Evolutionary conservation across 116 monocot species (phyloP).

Genomic region (Zostera marina): DNA sequence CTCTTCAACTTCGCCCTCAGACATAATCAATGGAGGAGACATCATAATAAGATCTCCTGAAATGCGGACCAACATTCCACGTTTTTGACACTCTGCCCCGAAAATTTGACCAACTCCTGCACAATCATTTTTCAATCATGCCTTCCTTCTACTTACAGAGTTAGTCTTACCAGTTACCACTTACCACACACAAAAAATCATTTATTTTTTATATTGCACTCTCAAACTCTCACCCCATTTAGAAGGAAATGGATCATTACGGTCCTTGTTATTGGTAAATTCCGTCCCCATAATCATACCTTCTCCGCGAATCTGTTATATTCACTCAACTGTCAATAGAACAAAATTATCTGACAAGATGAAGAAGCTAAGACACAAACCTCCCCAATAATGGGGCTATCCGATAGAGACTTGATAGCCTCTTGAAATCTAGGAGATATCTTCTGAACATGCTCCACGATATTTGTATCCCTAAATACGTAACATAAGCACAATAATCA

Average conservation of each 20-base stretch:
- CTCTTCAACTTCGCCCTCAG: constrained; percentile 60
- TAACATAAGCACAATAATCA: not conserved
- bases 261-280: constrained; percentile 83
- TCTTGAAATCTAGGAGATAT: constrained; percentile 77
- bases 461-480: constrained; percentile 60
- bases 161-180: too few species aligned
- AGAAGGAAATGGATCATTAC: constrained; percentile 63
- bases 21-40: constrained; percentile 73
- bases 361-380: constrained; percentile 22
- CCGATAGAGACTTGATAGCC: constrained; percentile 69
- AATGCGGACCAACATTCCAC: constrained; percentile 73
- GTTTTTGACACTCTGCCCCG: constrained; percentile 79
- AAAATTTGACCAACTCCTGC: constrained; percentile 79
- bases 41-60: constrained; percentile 87
- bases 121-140: not conserved
- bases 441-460: constrained; percentile 38
- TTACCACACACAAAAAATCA: too few species aligned
- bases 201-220: too few species aligned
- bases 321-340: too few species aligned
- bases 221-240: constrained; percentile 64
- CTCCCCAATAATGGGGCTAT: constrained; percentile 95
- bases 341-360: not conserved
- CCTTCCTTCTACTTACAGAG: too few species aligned
- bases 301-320: constrained; percentile 57
- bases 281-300: constrained; percentile 91